phyloP scores from a whole-genome alignment of 2,329 filamentous ascomycete species.

The Beauveria varroae region DNA sequence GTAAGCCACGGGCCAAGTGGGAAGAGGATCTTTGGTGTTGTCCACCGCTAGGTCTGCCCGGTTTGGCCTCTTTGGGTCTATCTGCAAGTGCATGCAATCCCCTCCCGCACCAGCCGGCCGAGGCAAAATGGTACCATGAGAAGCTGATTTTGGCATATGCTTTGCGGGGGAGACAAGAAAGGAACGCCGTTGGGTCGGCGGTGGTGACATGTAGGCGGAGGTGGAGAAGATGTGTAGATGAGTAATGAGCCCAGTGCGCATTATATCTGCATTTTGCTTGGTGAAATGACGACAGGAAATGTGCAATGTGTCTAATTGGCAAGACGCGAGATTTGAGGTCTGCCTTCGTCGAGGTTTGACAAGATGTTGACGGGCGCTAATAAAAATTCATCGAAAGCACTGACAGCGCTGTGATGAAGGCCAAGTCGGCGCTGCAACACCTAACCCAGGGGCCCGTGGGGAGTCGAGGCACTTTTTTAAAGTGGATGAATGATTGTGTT shows the following conservation, averaged over 20 bases:
- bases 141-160: conserved; percentile 1
- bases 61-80: too few relatives aligned
- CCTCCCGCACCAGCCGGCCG: not conserved
- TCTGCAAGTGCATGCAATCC: not conserved
- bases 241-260: not conserved
- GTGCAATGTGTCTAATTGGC: not conserved
- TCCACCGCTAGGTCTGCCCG: too few relatives aligned
- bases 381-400: not conserved
- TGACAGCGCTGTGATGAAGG: too few relatives aligned
- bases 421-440: too few relatives aligned
- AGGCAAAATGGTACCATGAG: not conserved
- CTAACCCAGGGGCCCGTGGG: too few relatives aligned
- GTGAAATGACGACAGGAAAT: too few relatives aligned
- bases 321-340: not conserved
- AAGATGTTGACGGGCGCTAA: not conserved
- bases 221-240: not conserved
- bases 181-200: not conserved
- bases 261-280: not conserved
- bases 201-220: not conserved
- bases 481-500: too few relatives aligned
- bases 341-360: not conserved
- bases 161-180: not conserved
- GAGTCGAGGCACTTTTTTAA: too few relatives aligned
- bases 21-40: not conserved
- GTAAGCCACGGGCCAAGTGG: not conserved